Conservation (phyloP, 2,329 filamentous ascomycete genomes). For the Stemphylium lycopersici region DNA sequence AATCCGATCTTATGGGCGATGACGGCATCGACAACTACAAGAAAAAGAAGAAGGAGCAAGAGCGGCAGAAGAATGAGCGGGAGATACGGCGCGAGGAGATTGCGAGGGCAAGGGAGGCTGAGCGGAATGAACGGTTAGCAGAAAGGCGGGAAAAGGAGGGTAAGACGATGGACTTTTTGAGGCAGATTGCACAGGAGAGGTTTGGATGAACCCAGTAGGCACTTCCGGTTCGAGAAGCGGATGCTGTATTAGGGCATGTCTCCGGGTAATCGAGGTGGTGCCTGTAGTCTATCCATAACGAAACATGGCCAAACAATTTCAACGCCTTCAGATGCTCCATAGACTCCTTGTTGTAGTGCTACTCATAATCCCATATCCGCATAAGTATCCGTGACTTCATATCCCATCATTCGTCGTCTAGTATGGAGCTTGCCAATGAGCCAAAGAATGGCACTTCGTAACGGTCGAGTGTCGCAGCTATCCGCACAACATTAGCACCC, state of each 20-base stretch:
- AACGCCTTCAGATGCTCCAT: constrained; percentile 14
- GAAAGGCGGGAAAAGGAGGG: constrained; percentile 79
- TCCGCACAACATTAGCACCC: neutral
- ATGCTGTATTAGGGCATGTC: neutral
- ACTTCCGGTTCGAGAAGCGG: neutral
- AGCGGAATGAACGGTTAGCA: constrained; percentile 77
- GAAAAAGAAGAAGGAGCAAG: constrained; percentile 66
- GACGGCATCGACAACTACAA: constrained; percentile 71
- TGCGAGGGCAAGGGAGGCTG: constrained; percentile 72
- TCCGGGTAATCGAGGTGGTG: neutral
- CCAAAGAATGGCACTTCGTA: constrained; percentile 91
- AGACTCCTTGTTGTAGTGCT: constrained; percentile 14
- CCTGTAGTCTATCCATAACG: neutral
- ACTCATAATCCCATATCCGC: neutral
- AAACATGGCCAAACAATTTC: neutral
- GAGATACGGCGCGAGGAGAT: constrained; percentile 84
- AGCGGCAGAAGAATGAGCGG: constrained; percentile 79
- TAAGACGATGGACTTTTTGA: constrained; percentile 81
- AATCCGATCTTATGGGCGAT: constrained; percentile 78
- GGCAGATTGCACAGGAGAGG: constrained; percentile 76
- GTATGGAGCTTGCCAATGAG: constrained; percentile 80
- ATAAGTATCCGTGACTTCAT: neutral
- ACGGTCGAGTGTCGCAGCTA: constrained; percentile 68
- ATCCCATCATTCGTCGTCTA: constrained; percentile 77
- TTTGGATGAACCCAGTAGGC: constrained; percentile 50